These are phyloP conservation scores for Saprolegnia diclina DNA, from an alignment of 352 stramenopile genomes.

Conservation along the genomic window DNA sequence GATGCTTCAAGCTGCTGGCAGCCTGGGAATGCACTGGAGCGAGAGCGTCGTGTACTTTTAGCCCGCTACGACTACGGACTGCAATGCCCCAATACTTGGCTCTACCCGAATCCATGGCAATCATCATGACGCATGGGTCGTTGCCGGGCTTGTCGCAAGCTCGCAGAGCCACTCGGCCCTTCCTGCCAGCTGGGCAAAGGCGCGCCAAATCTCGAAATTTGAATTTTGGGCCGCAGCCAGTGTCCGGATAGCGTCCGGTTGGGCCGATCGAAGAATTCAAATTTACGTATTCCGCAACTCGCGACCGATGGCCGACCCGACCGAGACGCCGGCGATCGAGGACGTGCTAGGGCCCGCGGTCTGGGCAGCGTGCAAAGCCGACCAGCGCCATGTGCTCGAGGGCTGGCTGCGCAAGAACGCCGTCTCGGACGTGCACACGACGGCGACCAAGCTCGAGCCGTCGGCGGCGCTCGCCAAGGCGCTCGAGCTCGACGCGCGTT, in stretches of 20 bases:
- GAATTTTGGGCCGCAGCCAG: background rate
- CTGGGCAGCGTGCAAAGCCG: slow-evolving; percentile 15
- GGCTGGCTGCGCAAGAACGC: slow-evolving; percentile 4
- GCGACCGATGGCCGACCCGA: background rate
- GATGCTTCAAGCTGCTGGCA: no score
- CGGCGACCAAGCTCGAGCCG: background rate
- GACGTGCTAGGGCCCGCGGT: slow-evolving; percentile 19
- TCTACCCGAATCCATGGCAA: no score
- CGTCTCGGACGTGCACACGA: background rate
- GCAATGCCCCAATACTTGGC: no score
- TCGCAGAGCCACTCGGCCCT: no score
- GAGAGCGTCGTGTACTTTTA: no score
- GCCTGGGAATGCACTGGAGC: no score
- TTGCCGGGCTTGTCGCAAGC: no score
- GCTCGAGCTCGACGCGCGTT: background rate
- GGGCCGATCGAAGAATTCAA: slow-evolving; percentile 3
- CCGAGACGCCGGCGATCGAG: background rate
- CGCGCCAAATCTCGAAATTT: slow-evolving; percentile 3
- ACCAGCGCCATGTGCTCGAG: slow-evolving; percentile 4
- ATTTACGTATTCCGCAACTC: background rate
- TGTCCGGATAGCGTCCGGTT: slow-evolving; percentile 9
- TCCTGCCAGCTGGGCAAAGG: background rate
- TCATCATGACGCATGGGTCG: no score
- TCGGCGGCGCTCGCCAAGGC: background rate
- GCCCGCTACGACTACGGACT: no score